Percentiles rank a stretch among this genome's conserved stretches.
Conservation (phyloP, 2,329 filamentous ascomycete genomes). For the Fusarium sp. region DNA sequence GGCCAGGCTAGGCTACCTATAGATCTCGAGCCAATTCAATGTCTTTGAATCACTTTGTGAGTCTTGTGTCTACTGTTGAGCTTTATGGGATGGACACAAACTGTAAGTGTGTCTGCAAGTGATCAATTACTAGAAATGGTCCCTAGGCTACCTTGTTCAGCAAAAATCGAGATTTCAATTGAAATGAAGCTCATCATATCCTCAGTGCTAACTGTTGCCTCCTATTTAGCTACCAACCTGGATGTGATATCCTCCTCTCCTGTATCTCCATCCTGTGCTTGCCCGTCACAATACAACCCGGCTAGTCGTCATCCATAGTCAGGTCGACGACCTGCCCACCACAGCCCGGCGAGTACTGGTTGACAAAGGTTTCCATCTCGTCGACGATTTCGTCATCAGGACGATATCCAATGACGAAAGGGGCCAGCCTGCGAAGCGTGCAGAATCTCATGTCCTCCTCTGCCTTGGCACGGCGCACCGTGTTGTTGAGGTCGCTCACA, state of each 20-base stretch:
- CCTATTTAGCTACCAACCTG: not conserved
- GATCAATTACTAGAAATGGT: not conserved
- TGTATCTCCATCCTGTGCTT: not conserved
- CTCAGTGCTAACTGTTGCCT: not conserved
- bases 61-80: not conserved
- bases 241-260: not conserved
- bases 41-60: not conserved
- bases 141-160: not conserved
- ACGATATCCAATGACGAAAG: conserved; percentile 20
- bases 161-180: not conserved
- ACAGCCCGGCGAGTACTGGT: not conserved
- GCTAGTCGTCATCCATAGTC: not conserved
- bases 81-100: not conserved
- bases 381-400: conserved; percentile 7
- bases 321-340: not conserved
- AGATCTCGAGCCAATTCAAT: conserved; percentile 29
- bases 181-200: not conserved
- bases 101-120: not conserved
- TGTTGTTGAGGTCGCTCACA: conserved; percentile 42
- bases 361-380: not conserved
- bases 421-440: conserved; percentile 34
- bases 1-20: conserved; percentile 23
- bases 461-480: conserved; percentile 37
- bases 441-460: conserved; percentile 9
- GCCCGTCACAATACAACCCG: not conserved